phyloP scores from a whole-genome alignment of 306 rosid genomes.

The Betula pendula region DNA sequence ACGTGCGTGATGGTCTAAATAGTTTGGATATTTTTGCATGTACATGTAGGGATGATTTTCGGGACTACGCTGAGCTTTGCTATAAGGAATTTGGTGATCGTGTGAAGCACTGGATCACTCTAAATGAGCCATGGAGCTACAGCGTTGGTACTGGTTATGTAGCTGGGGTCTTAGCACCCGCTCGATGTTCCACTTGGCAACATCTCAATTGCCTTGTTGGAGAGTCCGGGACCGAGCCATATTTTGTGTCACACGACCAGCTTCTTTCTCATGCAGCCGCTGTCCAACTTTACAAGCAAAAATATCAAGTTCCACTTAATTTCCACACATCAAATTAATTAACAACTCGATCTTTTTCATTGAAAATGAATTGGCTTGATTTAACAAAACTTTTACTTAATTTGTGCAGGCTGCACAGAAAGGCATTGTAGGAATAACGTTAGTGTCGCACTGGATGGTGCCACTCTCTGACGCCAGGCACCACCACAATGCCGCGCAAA shows the following conservation, averaged over 20 bases:
- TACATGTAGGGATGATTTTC: constrained; percentile 37
- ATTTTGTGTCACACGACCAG: constrained; percentile 53
- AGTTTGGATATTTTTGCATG: background rate
- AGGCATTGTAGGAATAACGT: constrained; percentile 62
- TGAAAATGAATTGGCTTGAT: too few species aligned
- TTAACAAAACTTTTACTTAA: too few species aligned
- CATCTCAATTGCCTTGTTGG: constrained; percentile 54
- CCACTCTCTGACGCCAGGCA: constrained; percentile 35
- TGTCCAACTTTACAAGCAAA: constrained; percentile 41
- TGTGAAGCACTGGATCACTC: constrained; percentile 69
- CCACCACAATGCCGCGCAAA: constrained; percentile 46
- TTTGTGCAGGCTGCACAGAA: constrained; percentile 50
- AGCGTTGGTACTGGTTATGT: constrained; percentile 48
- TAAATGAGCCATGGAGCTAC: constrained; percentile 57
- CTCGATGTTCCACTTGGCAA: constrained; percentile 61
- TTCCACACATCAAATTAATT: too few species aligned
- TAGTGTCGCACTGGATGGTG: constrained; percentile 51
- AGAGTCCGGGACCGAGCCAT: constrained; percentile 63
- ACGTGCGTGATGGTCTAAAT: too few species aligned
- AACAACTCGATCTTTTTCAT: too few species aligned
- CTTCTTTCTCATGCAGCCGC: constrained; percentile 69
- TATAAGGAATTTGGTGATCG: constrained; percentile 64
- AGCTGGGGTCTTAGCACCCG: constrained; percentile 49
- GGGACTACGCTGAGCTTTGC: constrained; percentile 62
- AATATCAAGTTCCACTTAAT: constrained; percentile 53